These are phyloP conservation scores for Mangifera indica DNA, from an alignment of 345 rosid genomes.

Conservation along the genomic window DNA sequence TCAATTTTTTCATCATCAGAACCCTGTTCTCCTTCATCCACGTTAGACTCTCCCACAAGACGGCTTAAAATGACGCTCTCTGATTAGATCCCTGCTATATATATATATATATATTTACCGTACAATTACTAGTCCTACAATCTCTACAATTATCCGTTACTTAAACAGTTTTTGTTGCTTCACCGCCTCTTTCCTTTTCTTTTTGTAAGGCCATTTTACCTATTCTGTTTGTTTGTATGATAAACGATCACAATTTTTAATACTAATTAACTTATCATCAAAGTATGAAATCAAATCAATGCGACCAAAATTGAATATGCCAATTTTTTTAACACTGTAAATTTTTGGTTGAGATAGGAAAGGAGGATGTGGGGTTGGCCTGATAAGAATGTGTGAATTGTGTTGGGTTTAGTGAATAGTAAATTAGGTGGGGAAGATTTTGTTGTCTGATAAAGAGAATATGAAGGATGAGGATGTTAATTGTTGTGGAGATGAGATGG, in stretches of 20 bases:
- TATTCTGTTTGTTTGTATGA: background rate
- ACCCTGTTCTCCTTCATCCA: conserved; percentile 50
- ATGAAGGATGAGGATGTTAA: conserved; percentile 19
- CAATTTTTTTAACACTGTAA: no score
- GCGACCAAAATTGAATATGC: background rate
- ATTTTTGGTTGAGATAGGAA: no score
- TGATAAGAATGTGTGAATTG: background rate
- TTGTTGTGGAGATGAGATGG: conserved; percentile 18
- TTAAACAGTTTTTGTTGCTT: conserved; percentile 41
- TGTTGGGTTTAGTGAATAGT: background rate
- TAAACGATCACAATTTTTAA: conserved; percentile 1
- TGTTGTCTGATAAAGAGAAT: conserved; percentile 34
- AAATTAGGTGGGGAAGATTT: conserved; percentile 24
- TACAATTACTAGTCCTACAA: background rate
- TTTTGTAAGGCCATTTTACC: background rate
- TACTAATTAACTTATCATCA: background rate
- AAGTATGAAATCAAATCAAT: background rate
- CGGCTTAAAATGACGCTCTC: conserved; percentile 43
- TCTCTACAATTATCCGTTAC: conserved; percentile 30
- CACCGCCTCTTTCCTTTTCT: background rate
- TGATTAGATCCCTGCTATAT: conserved; percentile 17
- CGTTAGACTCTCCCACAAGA: conserved; percentile 48
- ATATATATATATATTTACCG: background rate
- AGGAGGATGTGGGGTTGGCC: background rate
- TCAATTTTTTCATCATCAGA: conserved; percentile 30